These are phyloP conservation scores for Psidium guajava DNA, from an alignment of 345 rosid species.

Conservation along the genomic window DNA sequence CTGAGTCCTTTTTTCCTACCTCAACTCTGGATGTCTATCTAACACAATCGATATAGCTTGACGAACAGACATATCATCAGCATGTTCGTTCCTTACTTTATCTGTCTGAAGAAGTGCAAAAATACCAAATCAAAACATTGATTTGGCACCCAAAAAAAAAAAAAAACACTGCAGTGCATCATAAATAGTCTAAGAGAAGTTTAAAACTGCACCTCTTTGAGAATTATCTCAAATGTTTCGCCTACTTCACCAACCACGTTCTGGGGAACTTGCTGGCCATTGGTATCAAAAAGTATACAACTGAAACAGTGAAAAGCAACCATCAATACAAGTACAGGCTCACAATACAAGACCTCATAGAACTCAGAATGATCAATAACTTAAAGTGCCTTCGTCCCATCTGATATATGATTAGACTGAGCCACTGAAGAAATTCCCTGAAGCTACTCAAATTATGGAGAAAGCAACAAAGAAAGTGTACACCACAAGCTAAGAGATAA, in stretches of 20 bases:
- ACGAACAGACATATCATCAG: constrained; percentile 71
- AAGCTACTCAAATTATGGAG: neutral
- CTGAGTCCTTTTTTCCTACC: constrained; percentile 24
- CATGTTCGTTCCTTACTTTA: constrained; percentile 60
- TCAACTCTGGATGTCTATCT: constrained; percentile 65
- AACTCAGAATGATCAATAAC: neutral
- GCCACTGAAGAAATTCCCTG: neutral
- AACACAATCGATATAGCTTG: constrained; percentile 68
- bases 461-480: neutral
- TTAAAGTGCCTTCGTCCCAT: neutral
- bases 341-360: neutral
- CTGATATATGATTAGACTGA: neutral
- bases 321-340: constrained; percentile 2
- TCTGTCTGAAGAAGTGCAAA: constrained; percentile 35
- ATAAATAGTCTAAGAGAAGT: neutral
- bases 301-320: constrained; percentile 16
- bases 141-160: too few relatives aligned
- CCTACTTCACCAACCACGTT: constrained; percentile 63
- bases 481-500: neutral
- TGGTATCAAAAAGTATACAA: constrained; percentile 49
- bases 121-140: neutral
- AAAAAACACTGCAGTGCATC: neutral
- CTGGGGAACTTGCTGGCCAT: constrained; percentile 48
- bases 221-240: constrained; percentile 68
- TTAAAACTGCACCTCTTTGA: constrained; percentile 43